Base-by-base conservation (phyloP, 768 basidiomycete genomes). In the Leucosporidium creatinivorum region DNA sequence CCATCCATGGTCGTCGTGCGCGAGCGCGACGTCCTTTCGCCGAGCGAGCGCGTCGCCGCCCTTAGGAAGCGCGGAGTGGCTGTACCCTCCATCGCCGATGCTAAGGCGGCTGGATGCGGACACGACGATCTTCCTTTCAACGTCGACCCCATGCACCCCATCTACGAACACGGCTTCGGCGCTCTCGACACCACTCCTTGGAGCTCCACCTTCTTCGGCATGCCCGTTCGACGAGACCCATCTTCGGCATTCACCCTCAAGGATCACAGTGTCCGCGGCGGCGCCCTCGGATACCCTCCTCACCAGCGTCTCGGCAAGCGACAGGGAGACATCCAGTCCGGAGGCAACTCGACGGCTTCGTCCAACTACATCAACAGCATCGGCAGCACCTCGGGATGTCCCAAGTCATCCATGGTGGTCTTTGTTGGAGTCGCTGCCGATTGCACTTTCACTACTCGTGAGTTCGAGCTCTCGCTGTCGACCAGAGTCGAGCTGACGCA, bases 341-440 rank as follows among this genome's bases (percentile, higher is more conserved):
- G 77, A 52, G 76, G 76, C 39, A 44, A 44, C 26, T 71, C 70
- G 62, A 74, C 75, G 47, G 52, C 57, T 10, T 72, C 64, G 55
- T 66, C 30, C 67, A 91, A 89, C 77, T 92, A 89, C 75, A 81
- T 83, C 58, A 78, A 82, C 69, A 80, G 79, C 26, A 93, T 94
- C 68, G 89, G 89, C 19, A 81, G 83, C 26, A 84, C 81, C 10
- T 77, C 77, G 5, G 91, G 91, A 8, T 93, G 91, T 77, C 87
- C 89, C 4, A 84, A 78, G 62, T 79, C 82, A 0, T 87, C 88
- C 78, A 84, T 85, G 80, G 84, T 91, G 73, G 76, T 81, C 13
- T 91, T 87, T 76, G 86, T 92, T 85, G 91, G 91, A 30, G 87
- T 91, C 63, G 91, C 91, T 0, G 87, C 90, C 8, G 91, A 93